These are phyloP conservation scores for Fraxinus pennsylvanica DNA, from an alignment of 257 asterid genomes.

Conservation along the genomic window DNA sequence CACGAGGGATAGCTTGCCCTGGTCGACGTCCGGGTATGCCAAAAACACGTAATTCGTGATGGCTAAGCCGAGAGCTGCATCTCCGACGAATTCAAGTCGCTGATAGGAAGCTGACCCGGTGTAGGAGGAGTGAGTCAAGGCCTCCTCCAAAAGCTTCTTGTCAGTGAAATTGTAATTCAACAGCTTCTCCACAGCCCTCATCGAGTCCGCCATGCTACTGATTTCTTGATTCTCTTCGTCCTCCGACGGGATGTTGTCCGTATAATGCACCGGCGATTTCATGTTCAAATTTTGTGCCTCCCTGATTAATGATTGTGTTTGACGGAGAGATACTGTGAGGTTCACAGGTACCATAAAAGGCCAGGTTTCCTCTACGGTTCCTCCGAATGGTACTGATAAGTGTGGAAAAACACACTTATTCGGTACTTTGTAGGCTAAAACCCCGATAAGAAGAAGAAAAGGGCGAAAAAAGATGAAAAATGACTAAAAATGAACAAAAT, in stretches of 20 bases:
- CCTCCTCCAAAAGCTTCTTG: slow-evolving; percentile 61
- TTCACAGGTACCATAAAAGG: no score
- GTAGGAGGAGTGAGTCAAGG: slow-evolving; percentile 78
- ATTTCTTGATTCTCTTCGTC: slow-evolving; percentile 22
- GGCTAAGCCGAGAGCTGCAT: slow-evolving; percentile 63
- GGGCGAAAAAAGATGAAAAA: no score
- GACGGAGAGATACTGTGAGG: not conserved
- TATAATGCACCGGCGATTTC: not conserved
- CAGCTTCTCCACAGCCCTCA: slow-evolving; percentile 54
- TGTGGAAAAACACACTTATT: no score
- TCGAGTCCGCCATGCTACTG: slow-evolving; percentile 40
- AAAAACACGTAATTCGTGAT: slow-evolving; percentile 48
- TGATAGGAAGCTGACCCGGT: slow-evolving; percentile 59
- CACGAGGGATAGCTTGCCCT: slow-evolving; percentile 64
- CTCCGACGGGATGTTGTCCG: slow-evolving; percentile 18
- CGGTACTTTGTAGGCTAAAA: no score
- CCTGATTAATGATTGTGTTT: not conserved
- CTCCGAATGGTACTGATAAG: no score
- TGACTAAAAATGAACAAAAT: no score
- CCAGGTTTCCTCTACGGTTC: not conserved
- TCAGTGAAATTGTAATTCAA: slow-evolving; percentile 48
- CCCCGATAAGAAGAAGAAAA: no score
- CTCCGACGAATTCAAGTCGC: slow-evolving; percentile 90
- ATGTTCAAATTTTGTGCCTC: not conserved
- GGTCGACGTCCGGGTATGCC: slow-evolving; percentile 56